A percentile compares a stretch with the other conserved stretches of the same genome.
phyloP scores from a whole-genome alignment of 1,284 basidiomycete species.

The Trametes hirsuta region DNA sequence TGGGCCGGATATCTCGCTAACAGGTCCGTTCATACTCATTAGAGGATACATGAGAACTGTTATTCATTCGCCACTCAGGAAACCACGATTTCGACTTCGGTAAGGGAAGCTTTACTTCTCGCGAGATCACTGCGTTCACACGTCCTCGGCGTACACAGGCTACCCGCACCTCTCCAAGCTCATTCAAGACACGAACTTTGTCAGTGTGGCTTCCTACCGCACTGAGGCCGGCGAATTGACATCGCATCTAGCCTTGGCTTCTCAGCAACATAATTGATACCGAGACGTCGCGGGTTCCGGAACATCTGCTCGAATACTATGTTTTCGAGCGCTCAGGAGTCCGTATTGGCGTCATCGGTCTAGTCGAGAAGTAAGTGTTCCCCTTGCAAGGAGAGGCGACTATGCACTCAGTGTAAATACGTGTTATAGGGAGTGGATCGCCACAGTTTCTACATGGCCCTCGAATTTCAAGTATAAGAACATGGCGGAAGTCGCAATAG shows the following conservation, averaged over 20 bases:
- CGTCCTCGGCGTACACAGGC: conserved; percentile 44
- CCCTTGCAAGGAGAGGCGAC: not conserved
- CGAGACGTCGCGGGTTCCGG: conserved; percentile 59
- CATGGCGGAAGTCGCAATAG: conserved; percentile 66
- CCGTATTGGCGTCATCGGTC: conserved; percentile 78
- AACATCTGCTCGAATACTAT: conserved; percentile 58
- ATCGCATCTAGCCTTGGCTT: conserved; percentile 62
- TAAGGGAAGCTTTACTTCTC: conserved; percentile 16
- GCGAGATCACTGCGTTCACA: not conserved
- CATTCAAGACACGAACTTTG: conserved; percentile 70
- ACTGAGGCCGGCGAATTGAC: not conserved
- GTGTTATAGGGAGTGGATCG: conserved; percentile 77
- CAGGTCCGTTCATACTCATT: conserved; percentile 46
- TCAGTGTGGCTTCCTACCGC: conserved; percentile 40
- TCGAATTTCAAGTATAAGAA: conserved; percentile 69
- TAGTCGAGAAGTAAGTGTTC: conserved; percentile 74
- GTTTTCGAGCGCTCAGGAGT: conserved; percentile 70
- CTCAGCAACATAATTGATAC: conserved; percentile 77
- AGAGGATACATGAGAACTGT: not conserved
- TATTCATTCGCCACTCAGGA: conserved; percentile 42
- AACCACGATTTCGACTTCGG: conserved; percentile 88
- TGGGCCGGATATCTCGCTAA: conserved; percentile 67
- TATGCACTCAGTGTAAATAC: not conserved
- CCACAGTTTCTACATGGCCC: conserved; percentile 85
- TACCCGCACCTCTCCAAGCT: conserved; percentile 82